phyloP scores from a whole-genome alignment of 768 basidiomycete genomes.

The Lentinula detonsa region DNA sequence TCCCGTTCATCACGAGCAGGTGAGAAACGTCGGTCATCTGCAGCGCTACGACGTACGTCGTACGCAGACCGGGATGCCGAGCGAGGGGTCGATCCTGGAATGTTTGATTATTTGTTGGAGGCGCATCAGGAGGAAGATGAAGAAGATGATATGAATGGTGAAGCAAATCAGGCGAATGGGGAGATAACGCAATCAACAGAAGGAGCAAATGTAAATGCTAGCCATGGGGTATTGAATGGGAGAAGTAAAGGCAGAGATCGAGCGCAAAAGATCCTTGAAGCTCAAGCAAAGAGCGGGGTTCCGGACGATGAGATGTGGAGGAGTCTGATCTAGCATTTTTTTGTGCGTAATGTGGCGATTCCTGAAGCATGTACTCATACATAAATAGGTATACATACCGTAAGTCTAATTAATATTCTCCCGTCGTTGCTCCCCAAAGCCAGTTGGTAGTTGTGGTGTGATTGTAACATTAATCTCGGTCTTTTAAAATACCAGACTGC shows the following conservation, averaged over 20 bases:
- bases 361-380: not conserved
- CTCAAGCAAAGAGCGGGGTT: constrained; percentile 33
- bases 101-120: constrained; percentile 1
- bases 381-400: not conserved
- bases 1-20: not conserved
- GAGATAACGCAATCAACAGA: constrained; percentile 10
- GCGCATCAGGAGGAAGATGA: constrained; percentile 18
- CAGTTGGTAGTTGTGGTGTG: no score
- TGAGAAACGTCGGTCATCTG: not conserved
- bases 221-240: constrained; percentile 10
- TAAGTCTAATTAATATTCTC: not conserved
- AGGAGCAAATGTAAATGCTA: not conserved
- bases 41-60: not conserved
- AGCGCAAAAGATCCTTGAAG: constrained; percentile 40
- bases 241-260: constrained; percentile 23
- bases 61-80: constrained; percentile 4
- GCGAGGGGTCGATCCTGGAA: constrained; percentile 5
- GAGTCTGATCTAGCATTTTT: constrained; percentile 25
- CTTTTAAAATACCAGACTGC: no score
- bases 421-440: no score
- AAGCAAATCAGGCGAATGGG: constrained; percentile 6
- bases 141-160: constrained; percentile 5
- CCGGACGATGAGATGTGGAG: constrained; percentile 49
- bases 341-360: no score
- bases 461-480: no score